These are phyloP conservation scores for Papilionanthe hybrid DNA, from an alignment of 116 monocot species.

Conservation along the genomic window DNA sequence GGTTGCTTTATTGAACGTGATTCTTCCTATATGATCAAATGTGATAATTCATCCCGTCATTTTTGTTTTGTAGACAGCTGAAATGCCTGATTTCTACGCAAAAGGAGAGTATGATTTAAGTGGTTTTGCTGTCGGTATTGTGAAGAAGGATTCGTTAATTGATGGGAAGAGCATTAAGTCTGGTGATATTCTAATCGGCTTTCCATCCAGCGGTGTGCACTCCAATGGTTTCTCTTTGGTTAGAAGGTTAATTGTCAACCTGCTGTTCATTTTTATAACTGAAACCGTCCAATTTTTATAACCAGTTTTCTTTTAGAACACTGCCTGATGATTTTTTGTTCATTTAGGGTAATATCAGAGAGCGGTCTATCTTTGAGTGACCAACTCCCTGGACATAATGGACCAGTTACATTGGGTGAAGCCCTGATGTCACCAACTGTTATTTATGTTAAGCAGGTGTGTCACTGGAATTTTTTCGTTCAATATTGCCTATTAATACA, in stretches of 20 bases:
- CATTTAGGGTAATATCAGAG: slow-evolving; percentile 44
- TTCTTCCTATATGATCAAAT: not conserved
- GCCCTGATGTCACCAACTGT: slow-evolving; percentile 87
- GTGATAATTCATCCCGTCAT: not conserved
- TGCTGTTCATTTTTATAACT: not conserved
- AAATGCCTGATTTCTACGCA: slow-evolving; percentile 95
- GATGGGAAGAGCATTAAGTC: slow-evolving; percentile 69
- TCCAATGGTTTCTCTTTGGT: slow-evolving; percentile 98
- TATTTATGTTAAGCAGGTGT: slow-evolving; percentile 94
- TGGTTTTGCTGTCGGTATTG: slow-evolving; percentile 95
- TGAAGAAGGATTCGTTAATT: slow-evolving; percentile 76
- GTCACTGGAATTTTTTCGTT: not conserved
- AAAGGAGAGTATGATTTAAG: slow-evolving; percentile 94
- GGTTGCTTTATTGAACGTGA: not conserved
- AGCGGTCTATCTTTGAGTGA: slow-evolving; percentile 64
- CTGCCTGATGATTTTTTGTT: not conserved
- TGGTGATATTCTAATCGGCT: slow-evolving; percentile 84
- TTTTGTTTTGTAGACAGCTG: slow-evolving; percentile 66
- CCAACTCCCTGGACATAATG: slow-evolving; percentile 54
- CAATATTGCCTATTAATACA: not conserved
- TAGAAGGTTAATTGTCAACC: slow-evolving; percentile 38
- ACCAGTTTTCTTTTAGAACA: not conserved
- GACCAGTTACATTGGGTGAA: slow-evolving; percentile 56
- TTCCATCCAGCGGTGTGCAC: slow-evolving; percentile 96
- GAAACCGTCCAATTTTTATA: not conserved